Base-by-base conservation (phyloP, 208 protist genomes). In the Trypanosoma theileri region DNA sequence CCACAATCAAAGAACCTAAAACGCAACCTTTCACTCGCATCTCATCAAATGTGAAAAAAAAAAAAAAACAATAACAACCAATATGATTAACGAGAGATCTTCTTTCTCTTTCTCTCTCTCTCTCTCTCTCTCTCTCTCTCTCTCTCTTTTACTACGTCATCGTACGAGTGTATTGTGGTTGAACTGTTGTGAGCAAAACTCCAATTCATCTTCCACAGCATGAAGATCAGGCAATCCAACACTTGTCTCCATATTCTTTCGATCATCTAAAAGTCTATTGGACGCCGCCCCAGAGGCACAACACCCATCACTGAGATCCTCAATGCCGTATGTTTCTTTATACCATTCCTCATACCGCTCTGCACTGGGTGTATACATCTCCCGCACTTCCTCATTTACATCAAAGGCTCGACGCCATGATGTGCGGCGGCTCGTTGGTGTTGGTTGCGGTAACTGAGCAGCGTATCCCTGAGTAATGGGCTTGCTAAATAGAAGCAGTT, bases 311-410 rank as follows among this genome's bases (percentile, higher is more conserved):
- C 79, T 84, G 35, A 89, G 64, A 54, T 88, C 85, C 21, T 88
- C 84, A 31, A 89, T 64, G 28, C 72, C 74, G 65, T 94, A 92
- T 35, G 82, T 92, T 51, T 76, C 75, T 31, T 81, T 82, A 74
- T 92, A 94, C 89, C 89, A 94, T 51, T 75, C 75, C 52, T 88
- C 81, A 69, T 94, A 94, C 12, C 79, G 71, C 66, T 88, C 85
- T 28, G 73, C 76, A 60, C 84, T 73, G 0, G 82, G 70, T 3
- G 69, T 83, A 70, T 85, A 88, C 50, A 80, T 79, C 41, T 85
- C 69, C 35, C 72, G 62, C 14, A 94, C 82, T 52, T 90, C 89
- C 26, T 57, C 65, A 63, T 94, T 90, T 1, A 75, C 72, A 16
- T 82, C 74, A 71, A 83, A 83, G 12, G 85, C 83, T 17, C 82